phyloP scores from a whole-genome alignment of 495 filamentous ascomycete species.

The Penicillium subrubescens region DNA sequence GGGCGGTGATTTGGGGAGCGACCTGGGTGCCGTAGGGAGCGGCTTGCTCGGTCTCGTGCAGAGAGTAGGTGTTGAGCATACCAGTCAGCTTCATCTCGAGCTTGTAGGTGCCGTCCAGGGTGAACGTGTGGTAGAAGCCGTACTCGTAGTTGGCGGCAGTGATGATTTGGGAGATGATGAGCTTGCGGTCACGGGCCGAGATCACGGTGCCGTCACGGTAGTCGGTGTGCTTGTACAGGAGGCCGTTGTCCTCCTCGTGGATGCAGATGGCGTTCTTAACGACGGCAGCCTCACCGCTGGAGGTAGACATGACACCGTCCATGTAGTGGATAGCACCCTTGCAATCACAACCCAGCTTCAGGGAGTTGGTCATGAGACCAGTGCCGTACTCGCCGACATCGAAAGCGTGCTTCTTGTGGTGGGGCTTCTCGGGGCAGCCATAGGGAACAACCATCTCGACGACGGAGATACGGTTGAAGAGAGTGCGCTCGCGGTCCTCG shows the following conservation, averaged over 20 bases:
- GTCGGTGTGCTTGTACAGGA: conserved; percentile 95
- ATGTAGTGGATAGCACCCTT: conserved; percentile 95
- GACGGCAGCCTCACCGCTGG: conserved; percentile 71
- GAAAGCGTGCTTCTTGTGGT: conserved; percentile 93
- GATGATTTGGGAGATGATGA: conserved; percentile 91
- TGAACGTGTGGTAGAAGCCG: conserved; percentile 91
- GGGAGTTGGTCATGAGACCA: conserved; percentile 93
- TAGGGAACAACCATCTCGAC: conserved; percentile 98
- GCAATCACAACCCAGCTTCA: conserved; percentile 90
- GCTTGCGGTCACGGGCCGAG: conserved; percentile 83
- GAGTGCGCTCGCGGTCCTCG: conserved; percentile 72
- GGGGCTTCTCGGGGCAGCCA: conserved; percentile 89
- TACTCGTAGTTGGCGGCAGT: conserved; percentile 99
- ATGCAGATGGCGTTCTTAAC: conserved; percentile 98
- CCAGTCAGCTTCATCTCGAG: conserved; percentile 95
- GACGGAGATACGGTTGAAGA: conserved; percentile 91
- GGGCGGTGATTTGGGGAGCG: conserved; percentile 45
- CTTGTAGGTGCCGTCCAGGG: conserved; percentile 91
- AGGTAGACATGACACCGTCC: conserved; percentile 80
- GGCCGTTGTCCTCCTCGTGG: conserved; percentile 92
- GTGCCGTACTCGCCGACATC: conserved; percentile 93
- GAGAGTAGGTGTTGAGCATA: conserved; percentile 71
- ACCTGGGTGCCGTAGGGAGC: conserved; percentile 53
- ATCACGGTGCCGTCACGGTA: conserved; percentile 89
- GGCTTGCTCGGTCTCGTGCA: conserved; percentile 47